Base-by-base conservation (phyloP, 2,329 filamentous ascomycete genomes). In the Knoxdaviesia proteae region DNA sequence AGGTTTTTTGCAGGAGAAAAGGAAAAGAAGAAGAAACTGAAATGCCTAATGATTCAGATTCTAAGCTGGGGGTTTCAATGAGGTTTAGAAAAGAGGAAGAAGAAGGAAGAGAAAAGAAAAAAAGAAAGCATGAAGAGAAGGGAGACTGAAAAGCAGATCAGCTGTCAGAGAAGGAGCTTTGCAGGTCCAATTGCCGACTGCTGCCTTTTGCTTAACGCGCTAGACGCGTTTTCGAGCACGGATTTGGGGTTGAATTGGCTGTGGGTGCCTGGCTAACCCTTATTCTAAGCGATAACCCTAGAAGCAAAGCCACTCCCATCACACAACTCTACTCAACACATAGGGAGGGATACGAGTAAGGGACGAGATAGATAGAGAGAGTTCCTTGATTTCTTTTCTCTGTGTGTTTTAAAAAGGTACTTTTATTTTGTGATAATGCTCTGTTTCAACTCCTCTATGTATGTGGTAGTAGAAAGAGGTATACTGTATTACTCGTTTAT, bases 71-170 rank as follows among this genome's bases (percentile, higher is more conserved):
- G 20, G 2, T 20, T 10, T 9, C 34, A 8, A 39, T 11, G 31
- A 35, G 47, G 36, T 11, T 44, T 37, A 31, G 20, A 11, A 42
- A 45, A 41, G 42, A 48, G 39, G 48, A 46, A 44, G 43, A 46
- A 43, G 37, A 40, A 48, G 41, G 47, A 41, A 36, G 34, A 37
- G 34, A 37, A 20, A 32, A 20, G 33, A 40, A 35, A 5, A 32
- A 32, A 34, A 40, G 32, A 44, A 44, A 37, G 36, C 34, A 38
- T 36, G 32, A 35, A 40, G 3, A 32, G 39, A 34, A 5, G 11
- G 35, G 32, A 10, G 35, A 34, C 9, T 9, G 32, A 34, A 40
- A 8, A 33, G 31, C 35, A 44, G 29, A 30, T n/a, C 33, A 34
- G 32, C 20, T 20, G 20, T 20, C 20, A 20, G 20, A 20, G 20